Evolutionary conservation across 2,329 filamentous ascomycete genomes (phyloP).

Genomic region (Magnaporthiopsis incrustans): DNA sequence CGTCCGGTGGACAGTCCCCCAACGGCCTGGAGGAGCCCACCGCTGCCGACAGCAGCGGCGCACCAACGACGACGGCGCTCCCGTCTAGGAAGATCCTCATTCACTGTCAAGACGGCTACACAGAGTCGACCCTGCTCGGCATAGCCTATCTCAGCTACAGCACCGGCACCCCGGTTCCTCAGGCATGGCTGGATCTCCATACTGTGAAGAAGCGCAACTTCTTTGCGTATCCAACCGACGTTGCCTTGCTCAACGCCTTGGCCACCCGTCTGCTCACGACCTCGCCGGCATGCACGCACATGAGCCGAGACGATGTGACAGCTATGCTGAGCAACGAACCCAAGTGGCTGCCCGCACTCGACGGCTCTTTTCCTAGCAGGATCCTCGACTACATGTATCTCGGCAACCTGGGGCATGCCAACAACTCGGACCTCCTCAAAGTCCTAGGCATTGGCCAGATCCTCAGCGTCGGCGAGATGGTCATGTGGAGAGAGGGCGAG

Average conservation of each 20-base stretch:
- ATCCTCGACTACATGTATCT: constrained; percentile 93
- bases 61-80: constrained; percentile 9
- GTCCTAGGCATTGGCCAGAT: constrained; percentile 80
- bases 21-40: constrained; percentile 35
- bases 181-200: constrained; percentile 84
- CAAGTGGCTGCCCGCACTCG: constrained; percentile 72
- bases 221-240: constrained; percentile 90
- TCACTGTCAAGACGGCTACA: constrained; percentile 93
- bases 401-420: constrained; percentile 86
- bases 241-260: constrained; percentile 69
- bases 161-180: constrained; percentile 69
- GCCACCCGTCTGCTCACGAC: constrained; percentile 66
- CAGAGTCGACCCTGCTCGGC: constrained; percentile 81
- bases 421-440: constrained; percentile 76
- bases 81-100: constrained; percentile 67
- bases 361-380: constrained; percentile 85
- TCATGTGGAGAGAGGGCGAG: constrained; percentile 69
- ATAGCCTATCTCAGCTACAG: constrained; percentile 93
- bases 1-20: constrained; percentile 31
- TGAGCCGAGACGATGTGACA: constrained; percentile 44
- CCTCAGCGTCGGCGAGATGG: constrained; percentile 83
- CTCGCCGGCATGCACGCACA: constrained; percentile 48
- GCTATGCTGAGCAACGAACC: constrained; percentile 54
- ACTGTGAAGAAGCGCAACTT: constrained; percentile 79
- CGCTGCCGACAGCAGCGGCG: constrained; percentile 43